Evolutionary conservation across 2,329 filamentous ascomycete genomes (phyloP).

Genomic region (Thelonectria olida): DNA sequence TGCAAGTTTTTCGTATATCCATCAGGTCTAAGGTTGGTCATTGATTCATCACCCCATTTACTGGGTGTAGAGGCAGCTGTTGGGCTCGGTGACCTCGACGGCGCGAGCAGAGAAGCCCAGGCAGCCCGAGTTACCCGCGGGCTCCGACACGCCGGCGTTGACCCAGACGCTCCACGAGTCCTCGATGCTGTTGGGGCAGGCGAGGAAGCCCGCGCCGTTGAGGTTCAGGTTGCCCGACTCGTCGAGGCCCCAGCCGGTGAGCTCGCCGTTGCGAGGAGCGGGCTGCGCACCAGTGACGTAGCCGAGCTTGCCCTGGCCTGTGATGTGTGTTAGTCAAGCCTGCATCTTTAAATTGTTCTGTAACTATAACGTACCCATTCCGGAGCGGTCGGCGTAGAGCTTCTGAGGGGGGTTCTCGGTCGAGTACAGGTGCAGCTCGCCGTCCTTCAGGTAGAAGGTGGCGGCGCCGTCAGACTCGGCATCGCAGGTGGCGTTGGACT

Average conservation of each 20-base stretch:
- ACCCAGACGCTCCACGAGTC: constrained; percentile 54
- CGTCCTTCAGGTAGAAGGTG: constrained; percentile 57
- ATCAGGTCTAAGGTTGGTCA: too few relatives aligned
- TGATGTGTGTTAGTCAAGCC: constrained; percentile 4
- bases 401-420: constrained; percentile 53
- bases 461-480: constrained; percentile 50
- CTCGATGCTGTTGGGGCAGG: constrained; percentile 57
- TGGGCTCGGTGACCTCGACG: constrained; percentile 38
- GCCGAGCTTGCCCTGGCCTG: constrained; percentile 62
- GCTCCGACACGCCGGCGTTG: constrained; percentile 40
- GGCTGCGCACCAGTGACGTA: constrained; percentile 58
- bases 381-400: constrained; percentile 64
- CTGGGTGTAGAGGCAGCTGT: constrained; percentile 48
- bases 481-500: constrained; percentile 60
- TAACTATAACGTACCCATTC: constrained; percentile 60
- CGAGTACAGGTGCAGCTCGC: constrained; percentile 58
- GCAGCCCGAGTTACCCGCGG: constrained; percentile 51
- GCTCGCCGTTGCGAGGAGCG: constrained; percentile 53
- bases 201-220: constrained; percentile 55
- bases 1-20: too few relatives aligned
- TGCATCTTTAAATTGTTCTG: not conserved
- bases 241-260: constrained; percentile 58
- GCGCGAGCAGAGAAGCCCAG: constrained; percentile 46
- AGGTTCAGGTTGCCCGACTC: constrained; percentile 55
- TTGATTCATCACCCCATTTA: constrained; percentile 5